Base-by-base conservation (phyloP, 176 grass and related monocot genomes). In the Triticum monococcum region DNA sequence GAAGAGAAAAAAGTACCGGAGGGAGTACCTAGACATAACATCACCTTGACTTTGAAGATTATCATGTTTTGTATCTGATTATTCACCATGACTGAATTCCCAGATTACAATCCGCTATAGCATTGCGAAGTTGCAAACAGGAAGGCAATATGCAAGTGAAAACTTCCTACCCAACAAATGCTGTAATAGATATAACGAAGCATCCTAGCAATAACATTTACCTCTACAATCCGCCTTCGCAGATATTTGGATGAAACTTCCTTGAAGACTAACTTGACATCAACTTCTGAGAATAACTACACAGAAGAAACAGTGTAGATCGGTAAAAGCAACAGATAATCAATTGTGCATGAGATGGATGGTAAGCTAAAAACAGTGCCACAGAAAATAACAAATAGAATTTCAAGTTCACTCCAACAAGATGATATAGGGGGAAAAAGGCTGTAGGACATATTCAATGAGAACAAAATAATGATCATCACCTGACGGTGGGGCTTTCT, bases 241-340 rank as follows among this genome's bases (percentile, higher is more conserved):
- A 98, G 89, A 92, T 88, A 96, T 81, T 96, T 98, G 31, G 96
- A 96, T 67, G 96, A 90, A 78, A 98, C 90, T 86, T 98, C 96
- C 76, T 98, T 98, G 88, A 98, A 98, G 79, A 98, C 93, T 89
- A 98, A 75, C 86, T 98, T 98, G 41, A 98, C 93, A 85, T 98
- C 96, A 84, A 96, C 96, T 91, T 98, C 96, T 89, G 96, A 89
- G 88, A 92, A 98, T 78, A 98, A 87, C 96, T 98, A 79, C 59
- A 87, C 66, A 52, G 69, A 84, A 69, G 73, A 71, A 80, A 86
- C 17, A 80, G 46, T 37, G 71, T 59, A 59, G 79, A 50, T 84
- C 48, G 87, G 75, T 76, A 84, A 48, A 62, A 67, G 9, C 5
- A 5, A 24, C 48, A 37, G 26, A 28, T 67, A 33, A 75, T 80